Percentiles rank a stretch among this genome's conserved stretches.
phyloP scores from a whole-genome alignment of 202 grass and related monocot species.

The Tripidium arundinaceum region DNA sequence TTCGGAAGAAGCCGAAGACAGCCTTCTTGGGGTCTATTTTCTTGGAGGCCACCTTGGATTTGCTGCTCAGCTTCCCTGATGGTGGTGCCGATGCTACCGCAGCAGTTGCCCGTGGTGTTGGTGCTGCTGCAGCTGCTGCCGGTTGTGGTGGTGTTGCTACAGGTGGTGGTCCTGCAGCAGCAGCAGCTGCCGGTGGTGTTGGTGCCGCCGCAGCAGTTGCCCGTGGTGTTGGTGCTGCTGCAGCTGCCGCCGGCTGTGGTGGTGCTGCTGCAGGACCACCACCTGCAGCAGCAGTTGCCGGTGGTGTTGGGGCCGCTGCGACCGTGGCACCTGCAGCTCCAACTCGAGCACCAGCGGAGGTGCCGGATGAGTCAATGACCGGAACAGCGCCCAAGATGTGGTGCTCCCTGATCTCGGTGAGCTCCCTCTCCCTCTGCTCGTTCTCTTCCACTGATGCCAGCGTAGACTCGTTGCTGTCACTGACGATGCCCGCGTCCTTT shows the following conservation, averaged over 20 bases:
- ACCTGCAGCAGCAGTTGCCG: neutral
- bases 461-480: neutral
- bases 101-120: neutral
- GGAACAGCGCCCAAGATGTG: conserved; percentile 31
- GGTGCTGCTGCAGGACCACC: too few species aligned
- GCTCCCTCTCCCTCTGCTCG: conserved; percentile 38
- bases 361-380: neutral
- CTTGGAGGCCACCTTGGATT: conserved; percentile 33
- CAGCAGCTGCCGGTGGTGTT: neutral
- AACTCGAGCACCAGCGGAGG: neutral
- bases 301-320: neutral
- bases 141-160: neutral
- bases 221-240: neutral
- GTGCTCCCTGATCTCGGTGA: conserved; percentile 43
- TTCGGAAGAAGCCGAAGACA: conserved; percentile 50
- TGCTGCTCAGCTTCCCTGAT: conserved; percentile 22
- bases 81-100: neutral
- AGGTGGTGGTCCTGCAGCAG: neutral
- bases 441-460: conserved; percentile 39
- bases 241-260: too few species aligned
- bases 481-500: neutral
- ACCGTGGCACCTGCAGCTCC: neutral
- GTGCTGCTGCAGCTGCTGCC: neutral
- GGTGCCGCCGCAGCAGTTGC: neutral
- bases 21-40: conserved; percentile 33